phyloP scores from a whole-genome alignment of 2,329 filamentous ascomycete genomes.

The Calonectria multiphialidica region DNA sequence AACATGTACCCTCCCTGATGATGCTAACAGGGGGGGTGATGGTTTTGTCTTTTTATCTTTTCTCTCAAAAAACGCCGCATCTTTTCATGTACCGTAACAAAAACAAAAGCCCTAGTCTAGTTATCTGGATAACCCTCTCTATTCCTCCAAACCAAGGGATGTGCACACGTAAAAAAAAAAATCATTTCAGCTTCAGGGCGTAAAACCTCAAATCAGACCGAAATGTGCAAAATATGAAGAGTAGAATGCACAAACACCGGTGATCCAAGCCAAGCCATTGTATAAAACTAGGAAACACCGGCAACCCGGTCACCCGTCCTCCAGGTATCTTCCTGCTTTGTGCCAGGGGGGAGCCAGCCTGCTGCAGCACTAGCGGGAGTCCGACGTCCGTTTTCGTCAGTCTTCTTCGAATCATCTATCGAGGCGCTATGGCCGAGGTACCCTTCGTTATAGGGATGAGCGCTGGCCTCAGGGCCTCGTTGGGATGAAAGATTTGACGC shows the following conservation, averaged over 20 bases:
- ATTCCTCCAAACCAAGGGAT: background rate
- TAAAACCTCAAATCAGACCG: background rate
- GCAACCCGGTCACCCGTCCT: slow-evolving; percentile 51
- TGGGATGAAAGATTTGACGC: slow-evolving; percentile 38
- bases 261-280: slow-evolving; percentile 27
- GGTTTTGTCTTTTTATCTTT: background rate
- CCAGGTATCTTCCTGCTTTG: slow-evolving; percentile 91
- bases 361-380: slow-evolving; percentile 52
- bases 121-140: background rate
- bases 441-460: slow-evolving; percentile 60
- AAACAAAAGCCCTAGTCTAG: slow-evolving; percentile 1
- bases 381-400: slow-evolving; percentile 62
- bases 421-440: slow-evolving; percentile 53
- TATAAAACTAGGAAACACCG: slow-evolving; percentile 33
- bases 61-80: slow-evolving; percentile 5
- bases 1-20: background rate
- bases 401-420: slow-evolving; percentile 66
- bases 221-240: background rate
- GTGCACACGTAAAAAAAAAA: background rate
- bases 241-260: slow-evolving; percentile 1
- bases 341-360: slow-evolving; percentile 82
- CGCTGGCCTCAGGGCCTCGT: slow-evolving; percentile 40
- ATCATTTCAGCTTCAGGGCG: slow-evolving; percentile 20
- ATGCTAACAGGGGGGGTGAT: background rate
- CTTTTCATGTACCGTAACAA: slow-evolving; percentile 1